Conservation (phyloP, 2,329 filamentous ascomycete genomes). For the Trichocomaceae sp. region DNA sequence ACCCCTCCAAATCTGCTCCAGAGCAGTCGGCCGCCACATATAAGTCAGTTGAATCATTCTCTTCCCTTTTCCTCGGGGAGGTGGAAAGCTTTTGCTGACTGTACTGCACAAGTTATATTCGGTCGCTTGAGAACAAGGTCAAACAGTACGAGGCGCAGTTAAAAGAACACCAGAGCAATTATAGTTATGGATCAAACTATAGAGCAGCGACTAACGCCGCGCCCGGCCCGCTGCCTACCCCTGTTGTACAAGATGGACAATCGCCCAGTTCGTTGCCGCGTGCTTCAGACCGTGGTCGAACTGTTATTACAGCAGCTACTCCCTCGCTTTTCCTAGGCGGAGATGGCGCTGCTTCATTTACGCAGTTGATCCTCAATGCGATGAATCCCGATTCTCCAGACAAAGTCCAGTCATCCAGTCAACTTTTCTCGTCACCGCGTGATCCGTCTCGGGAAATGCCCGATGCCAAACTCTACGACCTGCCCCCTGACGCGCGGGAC, state of each 20-base stretch:
- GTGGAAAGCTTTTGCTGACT: not conserved
- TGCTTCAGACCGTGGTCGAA: not conserved
- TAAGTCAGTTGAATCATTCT: constrained; percentile 2
- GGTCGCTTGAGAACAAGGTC: constrained; percentile 12
- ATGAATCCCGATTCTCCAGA: constrained; percentile 12
- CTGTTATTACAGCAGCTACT: constrained; percentile 10
- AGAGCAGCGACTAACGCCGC: not conserved
- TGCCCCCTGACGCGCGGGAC: constrained; percentile 10
- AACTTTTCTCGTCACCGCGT: constrained; percentile 11
- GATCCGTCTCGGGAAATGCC: constrained; percentile 12
- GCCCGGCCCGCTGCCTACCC: not conserved
- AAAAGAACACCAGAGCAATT: constrained; percentile 1
- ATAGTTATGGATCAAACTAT: not conserved
- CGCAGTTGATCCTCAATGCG: constrained; percentile 13
- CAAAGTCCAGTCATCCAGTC: constrained; percentile 10
- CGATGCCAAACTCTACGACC: constrained; percentile 13
- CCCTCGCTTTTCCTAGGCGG: constrained; percentile 12
- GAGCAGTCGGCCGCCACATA: constrained; percentile 5
- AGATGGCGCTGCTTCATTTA: constrained; percentile 11
- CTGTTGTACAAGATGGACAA: not conserved
- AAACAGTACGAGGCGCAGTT: constrained; percentile 13
- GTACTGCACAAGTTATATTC: constrained; percentile 7
- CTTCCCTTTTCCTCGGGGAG: not conserved
- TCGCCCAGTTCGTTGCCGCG: not conserved
- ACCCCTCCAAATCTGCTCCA: not conserved